Percentiles rank a stretch among this genome's conserved stretches.
Conservation (phyloP, 768 basidiomycete genomes). For the Lactifluus piperatus region DNA sequence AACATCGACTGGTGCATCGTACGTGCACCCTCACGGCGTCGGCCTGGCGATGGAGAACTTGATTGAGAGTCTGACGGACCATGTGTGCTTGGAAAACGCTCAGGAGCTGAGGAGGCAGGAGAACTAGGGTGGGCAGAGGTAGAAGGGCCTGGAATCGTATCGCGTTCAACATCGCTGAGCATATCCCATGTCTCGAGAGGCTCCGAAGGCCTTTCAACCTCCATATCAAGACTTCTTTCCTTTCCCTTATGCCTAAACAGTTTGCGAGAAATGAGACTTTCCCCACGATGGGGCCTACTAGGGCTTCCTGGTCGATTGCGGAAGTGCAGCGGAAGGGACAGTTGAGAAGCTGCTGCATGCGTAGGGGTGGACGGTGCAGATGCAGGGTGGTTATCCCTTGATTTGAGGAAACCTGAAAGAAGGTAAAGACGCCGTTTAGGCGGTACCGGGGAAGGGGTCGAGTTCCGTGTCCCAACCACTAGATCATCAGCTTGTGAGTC, state of each 20-base stretch:
- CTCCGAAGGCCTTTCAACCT: slow-evolving; percentile 6
- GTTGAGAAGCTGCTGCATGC: slow-evolving; percentile 15
- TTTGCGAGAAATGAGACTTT: slow-evolving; percentile 14
- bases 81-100: background rate
- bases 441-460: slow-evolving; percentile 12
- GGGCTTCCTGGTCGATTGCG: slow-evolving; percentile 15
- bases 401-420: slow-evolving; percentile 12
- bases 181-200: slow-evolving; percentile 19
- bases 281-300: slow-evolving; percentile 9
- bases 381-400: slow-evolving; percentile 14
- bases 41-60: background rate
- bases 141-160: background rate
- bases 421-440: slow-evolving; percentile 16
- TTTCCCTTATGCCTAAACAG: slow-evolving; percentile 20
- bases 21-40: slow-evolving; percentile 4
- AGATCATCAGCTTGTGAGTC: slow-evolving; percentile 10
- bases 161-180: slow-evolving; percentile 16
- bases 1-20: slow-evolving; percentile 16
- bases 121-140: background rate
- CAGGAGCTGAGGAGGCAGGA: background rate
- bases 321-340: slow-evolving; percentile 18
- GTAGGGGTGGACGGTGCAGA: slow-evolving; percentile 20
- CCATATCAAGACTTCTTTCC: slow-evolving; percentile 8
- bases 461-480: background rate
- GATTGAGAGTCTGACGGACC: background rate